These are phyloP conservation scores for Linanthus parryae DNA, from an alignment of 148 eudicot genomes.

Conservation along the genomic window DNA sequence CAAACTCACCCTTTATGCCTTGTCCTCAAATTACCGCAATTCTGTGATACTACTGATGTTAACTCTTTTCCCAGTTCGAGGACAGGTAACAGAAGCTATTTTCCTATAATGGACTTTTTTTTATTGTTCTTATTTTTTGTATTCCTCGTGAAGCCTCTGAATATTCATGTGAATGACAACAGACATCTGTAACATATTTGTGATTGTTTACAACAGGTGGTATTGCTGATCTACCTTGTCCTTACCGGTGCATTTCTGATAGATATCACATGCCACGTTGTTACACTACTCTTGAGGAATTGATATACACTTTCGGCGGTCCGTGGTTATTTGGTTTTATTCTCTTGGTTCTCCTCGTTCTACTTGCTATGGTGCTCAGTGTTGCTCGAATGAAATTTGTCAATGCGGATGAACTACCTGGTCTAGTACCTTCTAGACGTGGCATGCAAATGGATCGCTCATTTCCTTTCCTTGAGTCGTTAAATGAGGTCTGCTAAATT, in stretches of 20 bases:
- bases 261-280: slow-evolving; percentile 93
- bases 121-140: no score
- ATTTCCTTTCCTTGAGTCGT: slow-evolving; percentile 91
- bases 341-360: slow-evolving; percentile 58
- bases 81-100: no score
- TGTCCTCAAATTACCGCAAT: no score
- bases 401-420: slow-evolving; percentile 66
- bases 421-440: slow-evolving; percentile 59
- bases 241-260: slow-evolving; percentile 93
- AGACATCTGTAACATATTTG: no score
- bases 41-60: no score
- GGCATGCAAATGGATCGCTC: slow-evolving; percentile 81
- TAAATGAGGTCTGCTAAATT: slow-evolving; percentile 63
- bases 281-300: slow-evolving; percentile 88
- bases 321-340: slow-evolving; percentile 87
- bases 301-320: slow-evolving; percentile 89
- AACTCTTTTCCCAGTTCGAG: no score
- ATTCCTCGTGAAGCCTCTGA: no score
- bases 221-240: slow-evolving; percentile 77
- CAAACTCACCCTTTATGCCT: no score
- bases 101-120: no score
- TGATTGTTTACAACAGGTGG: slow-evolving; percentile 53
- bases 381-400: slow-evolving; percentile 91
- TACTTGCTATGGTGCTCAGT: slow-evolving; percentile 84
- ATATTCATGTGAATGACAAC: no score